Conservation (phyloP, 2,329 filamentous ascomycete species). For the Anisogramma anomala region DNA sequence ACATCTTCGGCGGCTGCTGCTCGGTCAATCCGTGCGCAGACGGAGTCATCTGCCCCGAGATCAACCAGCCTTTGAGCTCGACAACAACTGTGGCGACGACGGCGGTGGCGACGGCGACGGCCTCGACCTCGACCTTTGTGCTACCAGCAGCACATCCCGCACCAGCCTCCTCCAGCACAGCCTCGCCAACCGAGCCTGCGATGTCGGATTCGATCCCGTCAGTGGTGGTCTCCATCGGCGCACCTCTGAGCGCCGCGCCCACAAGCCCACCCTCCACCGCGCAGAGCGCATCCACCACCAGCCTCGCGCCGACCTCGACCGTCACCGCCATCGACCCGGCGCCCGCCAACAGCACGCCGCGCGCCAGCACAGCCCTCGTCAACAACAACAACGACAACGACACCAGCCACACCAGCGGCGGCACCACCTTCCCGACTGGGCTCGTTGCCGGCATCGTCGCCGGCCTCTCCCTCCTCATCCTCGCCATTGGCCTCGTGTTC, state of each 20-base stretch:
- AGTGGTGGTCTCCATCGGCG: background rate
- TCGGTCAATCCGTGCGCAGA: conserved; percentile 30
- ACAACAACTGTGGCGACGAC: conserved; percentile 2
- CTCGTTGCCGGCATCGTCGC: conserved; percentile 3
- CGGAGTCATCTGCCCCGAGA: conserved; percentile 21
- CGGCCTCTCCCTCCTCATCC: background rate
- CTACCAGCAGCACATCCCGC: background rate
- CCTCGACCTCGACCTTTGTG: background rate
- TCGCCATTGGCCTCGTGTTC: conserved; percentile 4
- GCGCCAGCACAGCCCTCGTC: background rate
- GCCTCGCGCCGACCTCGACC: background rate
- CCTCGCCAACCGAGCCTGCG: background rate
- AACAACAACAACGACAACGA: background rate
- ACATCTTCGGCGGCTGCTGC: conserved; percentile 35
- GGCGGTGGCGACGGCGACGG: background rate
- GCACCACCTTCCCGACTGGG: background rate
- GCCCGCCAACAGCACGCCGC: background rate
- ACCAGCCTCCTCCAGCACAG: background rate
- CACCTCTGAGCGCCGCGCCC: background rate
- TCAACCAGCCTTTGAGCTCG: conserved; percentile 5
- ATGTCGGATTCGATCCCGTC: background rate
- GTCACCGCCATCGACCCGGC: background rate
- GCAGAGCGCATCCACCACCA: too few relatives aligned
- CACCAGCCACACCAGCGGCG: background rate
- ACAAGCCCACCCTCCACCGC: background rate